phyloP scores from a whole-genome alignment of 208 protist genomes.

The Trypanosoma brucei region DNA sequence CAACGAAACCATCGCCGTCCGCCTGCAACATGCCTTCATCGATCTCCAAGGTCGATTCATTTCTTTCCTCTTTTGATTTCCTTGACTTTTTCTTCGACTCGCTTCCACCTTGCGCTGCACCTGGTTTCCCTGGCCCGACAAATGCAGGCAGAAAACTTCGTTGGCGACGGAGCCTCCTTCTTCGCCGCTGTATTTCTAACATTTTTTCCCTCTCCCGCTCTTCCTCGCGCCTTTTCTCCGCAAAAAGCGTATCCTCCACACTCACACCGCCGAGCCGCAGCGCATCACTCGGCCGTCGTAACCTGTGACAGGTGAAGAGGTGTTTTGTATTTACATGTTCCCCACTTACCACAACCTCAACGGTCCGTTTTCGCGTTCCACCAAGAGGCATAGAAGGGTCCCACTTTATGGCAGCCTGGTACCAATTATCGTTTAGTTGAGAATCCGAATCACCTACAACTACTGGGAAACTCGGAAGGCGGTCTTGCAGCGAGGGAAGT shows the following conservation, averaged over 20 bases:
- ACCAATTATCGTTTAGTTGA: too few species aligned
- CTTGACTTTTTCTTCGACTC: conserved; percentile 11
- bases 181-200: conserved; percentile 6
- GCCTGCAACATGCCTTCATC: too few species aligned
- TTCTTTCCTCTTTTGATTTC: conserved; percentile 21
- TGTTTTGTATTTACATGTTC: not conserved
- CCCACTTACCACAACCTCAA: not conserved
- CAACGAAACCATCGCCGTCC: too few species aligned
- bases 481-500: too few species aligned
- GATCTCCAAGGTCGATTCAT: too few species aligned
- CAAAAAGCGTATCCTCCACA: conserved; percentile 15
- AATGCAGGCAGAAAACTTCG: conserved; percentile 17
- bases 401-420: not conserved
- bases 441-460: too few species aligned
- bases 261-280: conserved; percentile 15
- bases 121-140: not conserved
- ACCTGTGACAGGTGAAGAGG: conserved; percentile 17
- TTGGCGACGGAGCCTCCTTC: conserved; percentile 1
- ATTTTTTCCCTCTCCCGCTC: conserved; percentile 13
- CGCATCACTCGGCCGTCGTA: conserved; percentile 22
- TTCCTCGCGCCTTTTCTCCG: not conserved
- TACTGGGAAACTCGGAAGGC: too few species aligned
- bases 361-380: not conserved
- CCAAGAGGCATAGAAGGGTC: not conserved
- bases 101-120: not conserved